These are phyloP conservation scores for Bonia amplexicaulis DNA, from an alignment of 176 grass and related monocot species.

Conservation along the genomic window DNA sequence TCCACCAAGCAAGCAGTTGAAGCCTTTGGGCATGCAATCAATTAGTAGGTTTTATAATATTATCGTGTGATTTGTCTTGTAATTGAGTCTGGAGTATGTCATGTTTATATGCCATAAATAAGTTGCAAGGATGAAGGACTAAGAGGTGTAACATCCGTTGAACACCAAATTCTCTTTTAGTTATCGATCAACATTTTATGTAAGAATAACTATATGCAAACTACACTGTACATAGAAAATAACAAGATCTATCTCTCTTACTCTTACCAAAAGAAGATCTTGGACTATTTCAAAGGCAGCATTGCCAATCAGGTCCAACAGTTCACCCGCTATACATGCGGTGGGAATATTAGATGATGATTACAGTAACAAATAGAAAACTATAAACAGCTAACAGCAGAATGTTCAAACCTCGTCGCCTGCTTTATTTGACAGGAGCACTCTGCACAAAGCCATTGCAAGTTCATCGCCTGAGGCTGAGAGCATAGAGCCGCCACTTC, in stretches of 20 bases:
- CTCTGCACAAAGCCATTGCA: constrained; percentile 83
- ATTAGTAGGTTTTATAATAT: not conserved
- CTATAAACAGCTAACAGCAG: constrained; percentile 2
- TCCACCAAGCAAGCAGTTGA: not conserved
- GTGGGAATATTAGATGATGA: constrained; percentile 19
- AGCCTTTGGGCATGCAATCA: not conserved
- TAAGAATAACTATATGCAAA: constrained; percentile 5
- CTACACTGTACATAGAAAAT: not conserved
- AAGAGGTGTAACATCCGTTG: not conserved
- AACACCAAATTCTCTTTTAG: not conserved
- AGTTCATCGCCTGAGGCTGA: constrained; percentile 73
- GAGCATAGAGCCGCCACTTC: constrained; percentile 54
- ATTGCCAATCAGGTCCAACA: constrained; percentile 88
- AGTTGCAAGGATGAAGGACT: constrained; percentile 18
- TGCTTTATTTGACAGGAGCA: constrained; percentile 79
- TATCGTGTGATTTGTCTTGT: constrained; percentile 3
- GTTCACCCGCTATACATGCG: constrained; percentile 76
- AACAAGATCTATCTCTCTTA: constrained; percentile 40
- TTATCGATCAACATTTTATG: not conserved
- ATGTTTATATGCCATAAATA: constrained; percentile 25
- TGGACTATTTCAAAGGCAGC: constrained; percentile 87
- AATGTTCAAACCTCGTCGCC: constrained; percentile 67
- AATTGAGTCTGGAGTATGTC: not conserved
- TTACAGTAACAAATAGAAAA: not conserved
- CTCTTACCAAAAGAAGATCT: constrained; percentile 73